Evolutionary conservation across 2,329 filamentous ascomycete genomes (phyloP), one percentile per base, ranked within the genome.

Genomic region (Fusarium ramigenum): DNA sequence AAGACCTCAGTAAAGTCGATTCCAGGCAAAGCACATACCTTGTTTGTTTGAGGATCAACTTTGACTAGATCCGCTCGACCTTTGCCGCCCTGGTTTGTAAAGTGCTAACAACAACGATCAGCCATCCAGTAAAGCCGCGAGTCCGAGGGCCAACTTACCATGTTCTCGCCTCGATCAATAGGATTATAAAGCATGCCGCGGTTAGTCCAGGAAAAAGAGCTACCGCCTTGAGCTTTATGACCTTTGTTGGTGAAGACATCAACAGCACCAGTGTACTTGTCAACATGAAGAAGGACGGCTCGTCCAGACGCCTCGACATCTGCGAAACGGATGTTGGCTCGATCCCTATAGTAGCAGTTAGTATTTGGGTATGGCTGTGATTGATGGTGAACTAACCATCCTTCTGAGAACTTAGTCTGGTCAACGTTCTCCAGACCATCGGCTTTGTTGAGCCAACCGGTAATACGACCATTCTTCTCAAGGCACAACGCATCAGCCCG

Each of bases 41-140:
- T 52, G 37, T 60, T 60, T 7, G 46, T 60, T 18, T 16, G 23
- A 3, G 58, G 46, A 36, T 52, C 37, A 39, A 60, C 37, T 7
- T 60, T 60, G 14, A 60, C 58, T 23, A 60, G 25, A 61, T 61
- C 59, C 10, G 59, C 59, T 43, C 47, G 30, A 7, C 59, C 59
- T 30, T 44, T 10, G 3, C 59, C 59, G n/a, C 47, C 59, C 23
- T 44, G 59, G 30, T 61, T 61, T 4, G 59, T 44, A 7, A 61
- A 54, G 3, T 61, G 59, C 59, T 61, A 9, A 10, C 7, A 15
- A 43, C 16, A 21, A 37, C 7, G 7, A 44, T 54, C 9, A 54
- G 47, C 30, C 23, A 58, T 2, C n/a, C n/a, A n/a, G n/a, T n/a
- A n/a, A n/a, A n/a, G n/a, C n/a, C n/a, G n/a, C n/a, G n/a, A n/a